phyloP scores from a whole-genome alignment of 495 filamentous ascomycete genomes.

The Hypoxylon rickii region DNA sequence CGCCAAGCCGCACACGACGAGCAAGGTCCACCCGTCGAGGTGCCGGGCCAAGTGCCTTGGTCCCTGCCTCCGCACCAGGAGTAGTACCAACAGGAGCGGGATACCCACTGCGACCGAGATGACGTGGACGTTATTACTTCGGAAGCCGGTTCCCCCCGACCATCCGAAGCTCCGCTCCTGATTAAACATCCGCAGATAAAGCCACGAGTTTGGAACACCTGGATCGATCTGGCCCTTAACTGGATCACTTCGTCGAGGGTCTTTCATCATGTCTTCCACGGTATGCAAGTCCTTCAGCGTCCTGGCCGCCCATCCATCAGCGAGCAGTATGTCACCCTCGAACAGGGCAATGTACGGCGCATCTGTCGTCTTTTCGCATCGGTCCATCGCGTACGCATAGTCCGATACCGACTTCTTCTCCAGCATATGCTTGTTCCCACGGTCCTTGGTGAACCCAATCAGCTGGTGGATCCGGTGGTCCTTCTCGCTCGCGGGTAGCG shows the following conservation, averaged over 20 bases:
- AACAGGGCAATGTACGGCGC: conserved; percentile 54
- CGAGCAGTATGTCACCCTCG: conserved; percentile 55
- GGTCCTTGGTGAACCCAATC: conserved; percentile 30
- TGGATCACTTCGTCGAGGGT: conserved; percentile 26
- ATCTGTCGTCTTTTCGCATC: conserved; percentile 43
- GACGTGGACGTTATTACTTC: conserved; percentile 46
- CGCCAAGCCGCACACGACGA: conserved; percentile 43
- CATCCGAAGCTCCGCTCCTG: conserved; percentile 50
- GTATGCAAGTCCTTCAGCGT: conserved; percentile 44
- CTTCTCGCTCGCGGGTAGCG: conserved; percentile 22
- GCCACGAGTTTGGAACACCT: conserved; percentile 42
- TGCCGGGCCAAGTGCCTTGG: conserved; percentile 31
- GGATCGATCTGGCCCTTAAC: conserved; percentile 20
- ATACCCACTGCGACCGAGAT: conserved; percentile 37
- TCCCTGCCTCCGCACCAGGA: conserved; percentile 20
- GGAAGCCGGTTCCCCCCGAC: conserved; percentile 42
- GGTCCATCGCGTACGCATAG: conserved; percentile 49
- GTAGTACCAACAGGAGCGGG: conserved; percentile 16
- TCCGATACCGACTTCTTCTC: conserved; percentile 46
- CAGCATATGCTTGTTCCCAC: conserved; percentile 29
- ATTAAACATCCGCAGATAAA: conserved; percentile 57
- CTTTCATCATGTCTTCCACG: conserved; percentile 38
- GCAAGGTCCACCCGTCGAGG: conserved; percentile 44
- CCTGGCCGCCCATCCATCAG: conserved; percentile 51
- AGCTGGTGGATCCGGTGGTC: conserved; percentile 30